Percentiles rank a stretch among this genome's conserved stretches.
Conservation (phyloP, 495 filamentous ascomycete genomes). For the Pyrenula massariospora region DNA sequence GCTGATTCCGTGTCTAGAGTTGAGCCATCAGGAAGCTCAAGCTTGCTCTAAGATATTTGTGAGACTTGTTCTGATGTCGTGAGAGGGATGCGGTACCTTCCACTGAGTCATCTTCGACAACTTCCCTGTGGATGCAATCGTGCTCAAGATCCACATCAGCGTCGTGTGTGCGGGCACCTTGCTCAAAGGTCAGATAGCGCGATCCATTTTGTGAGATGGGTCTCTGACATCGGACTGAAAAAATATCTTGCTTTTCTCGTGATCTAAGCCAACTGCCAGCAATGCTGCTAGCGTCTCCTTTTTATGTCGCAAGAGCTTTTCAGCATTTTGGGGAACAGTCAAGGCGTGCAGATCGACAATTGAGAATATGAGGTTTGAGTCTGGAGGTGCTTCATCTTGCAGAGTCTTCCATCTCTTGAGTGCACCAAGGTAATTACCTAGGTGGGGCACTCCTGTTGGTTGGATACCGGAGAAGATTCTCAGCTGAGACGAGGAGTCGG, state of each 20-base stretch:
- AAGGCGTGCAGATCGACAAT: slow-evolving; percentile 92
- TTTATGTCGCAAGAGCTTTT: slow-evolving; percentile 47
- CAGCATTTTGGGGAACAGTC: slow-evolving; percentile 55
- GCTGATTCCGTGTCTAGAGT: slow-evolving; percentile 37
- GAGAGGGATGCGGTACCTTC: slow-evolving; percentile 51
- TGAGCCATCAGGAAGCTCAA: slow-evolving; percentile 43
- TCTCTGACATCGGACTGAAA: slow-evolving; percentile 58
- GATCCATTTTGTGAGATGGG: too few species aligned
- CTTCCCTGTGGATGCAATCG: slow-evolving; percentile 78
- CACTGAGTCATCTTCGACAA: slow-evolving; percentile 94
- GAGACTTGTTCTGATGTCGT: slow-evolving; percentile 1
- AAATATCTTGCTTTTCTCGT: slow-evolving; percentile 65
- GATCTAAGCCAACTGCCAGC: slow-evolving; percentile 74
- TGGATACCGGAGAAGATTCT: slow-evolving; percentile 89
- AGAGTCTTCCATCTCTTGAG: slow-evolving; percentile 72
- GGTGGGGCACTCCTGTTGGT: slow-evolving; percentile 87
- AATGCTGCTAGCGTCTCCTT: slow-evolving; percentile 66
- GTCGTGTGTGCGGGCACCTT: slow-evolving; percentile 72
- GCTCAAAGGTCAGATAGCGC: slow-evolving; percentile 9
- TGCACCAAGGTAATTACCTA: slow-evolving; percentile 96
- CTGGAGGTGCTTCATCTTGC: slow-evolving; percentile 45
- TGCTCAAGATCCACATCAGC: slow-evolving; percentile 93
- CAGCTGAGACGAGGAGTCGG: background rate
- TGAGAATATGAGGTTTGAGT: slow-evolving; percentile 60
- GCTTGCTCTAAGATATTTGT: slow-evolving; percentile 49